Percentiles rank a stretch among this genome's conserved stretches.
Conservation (phyloP, 108 stramenopile genomes). For the Cyclostephanos invisitatus region DNA sequence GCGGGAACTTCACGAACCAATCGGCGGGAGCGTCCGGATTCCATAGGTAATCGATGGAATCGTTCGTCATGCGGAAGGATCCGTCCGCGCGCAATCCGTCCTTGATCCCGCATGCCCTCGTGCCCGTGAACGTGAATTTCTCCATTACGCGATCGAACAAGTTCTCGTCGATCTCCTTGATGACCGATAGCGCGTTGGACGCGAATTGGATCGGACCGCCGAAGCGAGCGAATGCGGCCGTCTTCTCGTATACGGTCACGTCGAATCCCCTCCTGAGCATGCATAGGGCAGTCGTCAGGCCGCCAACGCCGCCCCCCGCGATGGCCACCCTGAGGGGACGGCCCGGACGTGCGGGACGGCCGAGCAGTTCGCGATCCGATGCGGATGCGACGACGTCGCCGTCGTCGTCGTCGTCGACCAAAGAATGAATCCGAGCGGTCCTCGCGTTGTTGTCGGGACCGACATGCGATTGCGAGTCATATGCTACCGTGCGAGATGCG, state of each 20-base stretch:
- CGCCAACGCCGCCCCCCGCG: conserved; percentile 94
- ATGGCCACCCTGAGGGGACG: conserved; percentile 89
- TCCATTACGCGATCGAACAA: conserved; percentile 94
- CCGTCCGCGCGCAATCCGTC: conserved; percentile 93
- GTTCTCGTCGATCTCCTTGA: conserved; percentile 91
- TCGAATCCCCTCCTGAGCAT: conserved; percentile 94
- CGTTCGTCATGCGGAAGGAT: conserved; percentile 84
- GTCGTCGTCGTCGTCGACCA: neutral
- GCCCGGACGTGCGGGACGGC: conserved; percentile 79
- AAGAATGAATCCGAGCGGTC: neutral
- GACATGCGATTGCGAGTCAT: neutral
- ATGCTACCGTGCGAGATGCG: conserved; percentile 9
- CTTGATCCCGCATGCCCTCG: conserved; percentile 94
- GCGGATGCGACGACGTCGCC: neutral
- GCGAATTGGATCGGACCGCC: conserved; percentile 98
- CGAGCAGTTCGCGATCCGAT: conserved; percentile 49
- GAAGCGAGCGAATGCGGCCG: conserved; percentile 91
- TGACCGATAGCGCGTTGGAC: conserved; percentile 91
- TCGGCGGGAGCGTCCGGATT: conserved; percentile 86
- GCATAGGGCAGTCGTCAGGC: conserved; percentile 86
- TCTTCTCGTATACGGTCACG: conserved; percentile 96
- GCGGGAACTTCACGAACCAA: conserved; percentile 97
- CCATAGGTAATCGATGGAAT: conserved; percentile 77
- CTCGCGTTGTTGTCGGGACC: neutral
- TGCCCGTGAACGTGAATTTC: conserved; percentile 95